Evolutionary conservation across 306 rosid species (phyloP).

Genomic region (Trifolium repens): DNA sequence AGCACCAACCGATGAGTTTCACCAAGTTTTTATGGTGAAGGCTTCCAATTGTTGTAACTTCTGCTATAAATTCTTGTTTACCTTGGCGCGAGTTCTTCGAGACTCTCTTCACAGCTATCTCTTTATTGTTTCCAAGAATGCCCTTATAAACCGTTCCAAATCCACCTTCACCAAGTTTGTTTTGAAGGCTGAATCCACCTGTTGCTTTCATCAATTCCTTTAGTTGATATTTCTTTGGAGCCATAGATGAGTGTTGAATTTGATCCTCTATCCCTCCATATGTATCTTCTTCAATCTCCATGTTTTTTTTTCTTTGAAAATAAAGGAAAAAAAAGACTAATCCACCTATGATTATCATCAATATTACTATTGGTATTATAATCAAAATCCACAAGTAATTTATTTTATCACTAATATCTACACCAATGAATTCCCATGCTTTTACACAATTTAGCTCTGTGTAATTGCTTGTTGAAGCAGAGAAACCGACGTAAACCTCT

Average conservation of each 20-base stretch:
- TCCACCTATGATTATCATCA: constrained; percentile 31
- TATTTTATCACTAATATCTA: constrained; percentile 12
- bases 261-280: constrained; percentile 56
- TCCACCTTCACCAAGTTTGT: constrained; percentile 81
- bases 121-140: constrained; percentile 46
- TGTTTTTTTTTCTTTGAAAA: constrained; percentile 24
- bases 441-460: constrained; percentile 60
- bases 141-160: constrained; percentile 86
- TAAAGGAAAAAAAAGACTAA: constrained; percentile 18
- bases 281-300: constrained; percentile 45
- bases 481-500: constrained; percentile 65
- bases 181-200: constrained; percentile 57
- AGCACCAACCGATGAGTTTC: constrained; percentile 84
- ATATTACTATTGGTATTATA: constrained; percentile 22
- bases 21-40: constrained; percentile 77
- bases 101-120: constrained; percentile 73
- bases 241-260: constrained; percentile 56
- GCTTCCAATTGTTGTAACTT: constrained; percentile 80
- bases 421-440: constrained; percentile 61
- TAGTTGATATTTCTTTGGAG: constrained; percentile 59
- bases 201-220: constrained; percentile 64
- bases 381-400: constrained; percentile 56
- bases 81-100: constrained; percentile 75
- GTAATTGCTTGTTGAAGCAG: constrained; percentile 65
- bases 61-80: constrained; percentile 79